These are phyloP conservation scores for button mushroom (Agaricus bisporus) DNA, from an alignment of 768 basidiomycete genomes.

Conservation along the genomic window DNA sequence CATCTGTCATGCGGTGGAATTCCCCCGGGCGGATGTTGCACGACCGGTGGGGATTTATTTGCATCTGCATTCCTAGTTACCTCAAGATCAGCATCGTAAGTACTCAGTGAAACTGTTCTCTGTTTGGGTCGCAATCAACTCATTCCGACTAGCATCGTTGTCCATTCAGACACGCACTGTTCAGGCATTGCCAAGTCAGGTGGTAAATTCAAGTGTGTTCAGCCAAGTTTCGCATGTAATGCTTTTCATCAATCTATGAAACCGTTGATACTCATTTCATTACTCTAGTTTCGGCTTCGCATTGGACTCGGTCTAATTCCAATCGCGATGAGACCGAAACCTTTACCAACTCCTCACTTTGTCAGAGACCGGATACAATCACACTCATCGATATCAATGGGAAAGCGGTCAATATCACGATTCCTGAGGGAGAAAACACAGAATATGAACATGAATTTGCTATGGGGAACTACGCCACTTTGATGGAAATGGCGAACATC, in stretches of 20 bases:
- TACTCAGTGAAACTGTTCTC: no score
- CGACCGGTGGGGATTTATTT: background rate
- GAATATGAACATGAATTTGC: conserved; percentile 5
- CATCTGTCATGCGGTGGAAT: conserved; percentile 8
- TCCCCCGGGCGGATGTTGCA: conserved; percentile 1
- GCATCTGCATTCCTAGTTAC: conserved; percentile 4
- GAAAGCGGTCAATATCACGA: background rate
- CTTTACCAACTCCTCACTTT: background rate
- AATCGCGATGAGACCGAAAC: background rate
- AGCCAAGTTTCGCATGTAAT: conserved; percentile 6
- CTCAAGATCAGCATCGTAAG: conserved; percentile 2
- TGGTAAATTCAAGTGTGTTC: background rate
- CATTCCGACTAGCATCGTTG: background rate
- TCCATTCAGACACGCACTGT: background rate
- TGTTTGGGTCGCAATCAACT: no score
- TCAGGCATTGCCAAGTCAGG: background rate
- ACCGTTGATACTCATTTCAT: background rate
- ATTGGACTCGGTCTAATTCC: background rate
- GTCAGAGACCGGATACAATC: conserved; percentile 3
- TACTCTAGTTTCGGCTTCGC: background rate
- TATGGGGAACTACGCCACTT: background rate
- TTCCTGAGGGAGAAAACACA: conserved; percentile 4
- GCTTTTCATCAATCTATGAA: background rate
- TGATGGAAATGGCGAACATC: conserved; percentile 3
- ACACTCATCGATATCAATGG: background rate